Conservation (phyloP, 768 basidiomycete genomes). For the Exidia glandulosa region DNA sequence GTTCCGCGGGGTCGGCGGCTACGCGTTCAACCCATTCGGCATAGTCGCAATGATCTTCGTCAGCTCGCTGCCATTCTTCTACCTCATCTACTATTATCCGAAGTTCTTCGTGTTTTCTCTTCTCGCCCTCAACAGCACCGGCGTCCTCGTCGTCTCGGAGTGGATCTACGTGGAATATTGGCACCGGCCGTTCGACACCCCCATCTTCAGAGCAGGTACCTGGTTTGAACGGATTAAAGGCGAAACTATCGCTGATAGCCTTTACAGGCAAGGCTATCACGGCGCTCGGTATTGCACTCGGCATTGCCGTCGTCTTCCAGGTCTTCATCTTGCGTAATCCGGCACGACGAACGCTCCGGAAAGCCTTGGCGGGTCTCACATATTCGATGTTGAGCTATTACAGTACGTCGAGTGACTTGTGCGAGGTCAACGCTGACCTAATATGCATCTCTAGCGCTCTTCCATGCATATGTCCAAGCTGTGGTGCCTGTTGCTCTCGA, state of each 20-base stretch:
- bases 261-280: constrained; percentile 10
- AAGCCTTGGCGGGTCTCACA: constrained; percentile 9
- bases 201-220: constrained; percentile 13
- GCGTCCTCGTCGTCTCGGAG: constrained; percentile 10
- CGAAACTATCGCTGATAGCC: not conserved
- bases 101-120: constrained; percentile 6
- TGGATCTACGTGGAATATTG: constrained; percentile 14
- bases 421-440: not conserved
- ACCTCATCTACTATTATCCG: constrained; percentile 9
- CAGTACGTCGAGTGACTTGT: not conserved
- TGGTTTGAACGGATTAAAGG: not conserved
- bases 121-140: constrained; percentile 11
- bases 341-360: constrained; percentile 14
- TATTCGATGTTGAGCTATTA: constrained; percentile 12
- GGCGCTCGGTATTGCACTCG: constrained; percentile 16
- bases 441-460: not conserved
- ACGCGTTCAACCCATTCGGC: constrained; percentile 16
- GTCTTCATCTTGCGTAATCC: constrained; percentile 16
- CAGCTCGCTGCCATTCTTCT: constrained; percentile 3
- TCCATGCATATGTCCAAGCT: constrained; percentile 10
- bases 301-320: constrained; percentile 18
- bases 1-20: constrained; percentile 20
- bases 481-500: constrained; percentile 9
- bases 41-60: not conserved
- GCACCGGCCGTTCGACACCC: constrained; percentile 14